Percentiles rank a stretch among this genome's conserved stretches.
These are phyloP conservation scores for Kodamaea anthophila DNA, from an alignment of 1,139 yeast species.

Conservation along the genomic window DNA sequence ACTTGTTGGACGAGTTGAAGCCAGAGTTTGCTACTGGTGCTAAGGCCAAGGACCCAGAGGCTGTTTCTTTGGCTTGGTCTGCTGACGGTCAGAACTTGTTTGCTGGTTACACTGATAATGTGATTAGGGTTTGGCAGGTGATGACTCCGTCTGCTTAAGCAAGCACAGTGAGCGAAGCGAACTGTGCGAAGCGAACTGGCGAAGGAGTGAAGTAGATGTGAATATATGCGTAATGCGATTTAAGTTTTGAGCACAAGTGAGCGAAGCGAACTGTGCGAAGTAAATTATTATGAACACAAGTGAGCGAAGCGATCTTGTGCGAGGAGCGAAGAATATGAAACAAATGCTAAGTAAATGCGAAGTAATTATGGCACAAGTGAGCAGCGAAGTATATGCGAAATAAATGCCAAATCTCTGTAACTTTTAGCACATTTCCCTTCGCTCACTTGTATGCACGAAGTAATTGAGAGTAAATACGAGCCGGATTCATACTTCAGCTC, in stretches of 20 bases:
- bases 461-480: too few species aligned
- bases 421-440: too few species aligned
- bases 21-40: constrained; percentile 92
- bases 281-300: neutral
- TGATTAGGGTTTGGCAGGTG: constrained; percentile 99
- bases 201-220: neutral
- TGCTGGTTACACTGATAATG: constrained; percentile 99
- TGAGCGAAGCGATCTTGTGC: neutral
- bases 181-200: neutral
- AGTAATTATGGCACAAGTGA: too few species aligned
- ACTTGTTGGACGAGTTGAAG: constrained; percentile 94
- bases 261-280: neutral
- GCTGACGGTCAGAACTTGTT: constrained; percentile 99
- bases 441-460: too few species aligned
- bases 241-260: neutral
- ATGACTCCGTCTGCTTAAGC: constrained; percentile 76
- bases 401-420: too few species aligned
- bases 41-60: constrained; percentile 96
- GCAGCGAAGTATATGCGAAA: too few species aligned
- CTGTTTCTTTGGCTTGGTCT: constrained; percentile 98
- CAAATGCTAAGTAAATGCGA: too few species aligned
- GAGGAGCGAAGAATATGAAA: neutral
- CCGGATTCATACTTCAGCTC: too few species aligned
- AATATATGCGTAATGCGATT: neutral
- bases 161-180: constrained; percentile 2